phyloP scores from a whole-genome alignment of 2,329 filamentous ascomycete species.

The Penicillium glabrum region DNA sequence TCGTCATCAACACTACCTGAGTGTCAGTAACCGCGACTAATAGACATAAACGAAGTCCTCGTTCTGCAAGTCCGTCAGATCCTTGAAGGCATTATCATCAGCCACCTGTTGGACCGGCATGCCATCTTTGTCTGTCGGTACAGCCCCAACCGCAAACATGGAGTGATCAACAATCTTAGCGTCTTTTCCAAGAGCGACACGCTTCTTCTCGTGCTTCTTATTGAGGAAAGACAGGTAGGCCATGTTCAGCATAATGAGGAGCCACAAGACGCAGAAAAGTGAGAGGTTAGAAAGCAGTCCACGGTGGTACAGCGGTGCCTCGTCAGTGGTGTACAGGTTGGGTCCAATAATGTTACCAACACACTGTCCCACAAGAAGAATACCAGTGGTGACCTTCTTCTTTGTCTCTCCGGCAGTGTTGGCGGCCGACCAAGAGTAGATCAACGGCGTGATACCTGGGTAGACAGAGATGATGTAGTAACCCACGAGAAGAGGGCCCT shows the following conservation, averaged over 20 bases:
- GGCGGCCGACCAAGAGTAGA: conserved; percentile 68
- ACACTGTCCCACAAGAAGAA: conserved; percentile 65
- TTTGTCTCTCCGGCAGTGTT: conserved; percentile 68
- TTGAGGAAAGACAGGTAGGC: conserved; percentile 57
- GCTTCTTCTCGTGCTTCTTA: conserved; percentile 52
- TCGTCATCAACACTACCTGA: neutral
- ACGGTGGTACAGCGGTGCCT: conserved; percentile 58
- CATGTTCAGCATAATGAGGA: conserved; percentile 49
- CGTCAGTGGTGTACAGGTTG: conserved; percentile 61
- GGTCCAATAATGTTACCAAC: conserved; percentile 68
- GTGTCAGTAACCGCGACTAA: conserved; percentile 20
- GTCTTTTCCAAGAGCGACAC: conserved; percentile 61
- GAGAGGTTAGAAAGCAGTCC: conserved; percentile 62
- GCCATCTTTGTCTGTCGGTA: conserved; percentile 29
- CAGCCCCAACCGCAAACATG: conserved; percentile 48
- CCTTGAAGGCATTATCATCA: conserved; percentile 56
- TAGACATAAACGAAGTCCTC: conserved; percentile 65
- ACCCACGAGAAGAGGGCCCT: conserved; percentile 54
- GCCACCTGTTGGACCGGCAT: conserved; percentile 25
- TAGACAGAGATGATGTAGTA: conserved; percentile 64
- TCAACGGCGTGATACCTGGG: conserved; percentile 63
- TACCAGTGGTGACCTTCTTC: conserved; percentile 64
- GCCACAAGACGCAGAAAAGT: conserved; percentile 61
- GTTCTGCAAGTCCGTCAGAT: conserved; percentile 61
- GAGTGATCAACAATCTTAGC: conserved; percentile 60